Conservation (phyloP, 129 eudicot genomes). For the Gnaphalium uliginosum region DNA sequence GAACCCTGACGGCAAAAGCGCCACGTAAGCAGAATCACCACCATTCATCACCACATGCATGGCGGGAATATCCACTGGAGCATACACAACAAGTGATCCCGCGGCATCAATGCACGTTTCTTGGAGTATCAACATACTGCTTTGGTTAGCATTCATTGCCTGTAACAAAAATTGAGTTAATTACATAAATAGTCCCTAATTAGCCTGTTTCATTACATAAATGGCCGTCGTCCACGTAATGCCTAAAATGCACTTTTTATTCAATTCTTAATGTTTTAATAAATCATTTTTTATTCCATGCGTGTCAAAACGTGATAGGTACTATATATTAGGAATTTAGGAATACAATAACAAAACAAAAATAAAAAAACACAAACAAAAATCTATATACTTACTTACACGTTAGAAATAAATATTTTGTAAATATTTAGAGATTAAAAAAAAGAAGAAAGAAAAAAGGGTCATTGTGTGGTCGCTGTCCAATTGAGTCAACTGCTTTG, state of each 20-base stretch:
- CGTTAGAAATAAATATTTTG: constrained; percentile 11
- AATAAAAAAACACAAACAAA: too few relatives aligned
- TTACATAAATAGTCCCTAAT: not conserved
- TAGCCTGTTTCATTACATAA: not conserved
- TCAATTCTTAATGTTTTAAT: not conserved
- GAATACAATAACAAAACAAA: too few relatives aligned
- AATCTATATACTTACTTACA: not conserved
- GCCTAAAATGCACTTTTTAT: not conserved
- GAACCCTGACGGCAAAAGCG: constrained; percentile 89
- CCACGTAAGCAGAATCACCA: constrained; percentile 95
- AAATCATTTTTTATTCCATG: not conserved
- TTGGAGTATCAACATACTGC: constrained; percentile 92
- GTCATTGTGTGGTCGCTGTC: constrained; percentile 42
- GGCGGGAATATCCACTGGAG: constrained; percentile 97
- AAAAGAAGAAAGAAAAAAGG: not conserved
- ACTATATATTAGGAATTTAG: not conserved
- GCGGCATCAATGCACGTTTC: constrained; percentile 91
- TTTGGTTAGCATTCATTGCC: constrained; percentile 81
- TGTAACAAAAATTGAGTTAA: constrained; percentile 21
- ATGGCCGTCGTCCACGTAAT: not conserved
- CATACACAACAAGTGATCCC: constrained; percentile 94
- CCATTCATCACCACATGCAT: constrained; percentile 98
- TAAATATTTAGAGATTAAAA: not conserved
- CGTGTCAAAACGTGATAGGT: not conserved
- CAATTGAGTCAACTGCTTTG: constrained; percentile 44